Evolutionary conservation across 2,329 filamentous ascomycete species (phyloP).

Genomic region (Cladosporium sp.): DNA sequence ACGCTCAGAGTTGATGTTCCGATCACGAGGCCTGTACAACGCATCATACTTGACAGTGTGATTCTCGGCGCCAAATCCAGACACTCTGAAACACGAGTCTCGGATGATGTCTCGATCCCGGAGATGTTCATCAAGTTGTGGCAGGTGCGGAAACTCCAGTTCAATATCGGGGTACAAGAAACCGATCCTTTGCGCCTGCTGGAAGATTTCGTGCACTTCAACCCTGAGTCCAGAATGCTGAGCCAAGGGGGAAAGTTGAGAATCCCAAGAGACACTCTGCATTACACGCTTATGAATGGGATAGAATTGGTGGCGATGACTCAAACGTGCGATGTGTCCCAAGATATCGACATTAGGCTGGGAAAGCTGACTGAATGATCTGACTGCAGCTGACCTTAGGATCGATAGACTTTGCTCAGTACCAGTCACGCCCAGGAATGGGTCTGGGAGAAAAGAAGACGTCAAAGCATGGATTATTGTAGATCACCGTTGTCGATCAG

Average conservation of each 20-base stretch:
- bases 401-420: conserved; percentile 46
- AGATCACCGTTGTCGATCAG: conserved; percentile 5
- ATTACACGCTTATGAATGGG: conserved; percentile 36
- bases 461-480: conserved; percentile 56
- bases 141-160: not conserved
- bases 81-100: conserved; percentile 24
- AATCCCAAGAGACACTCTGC: conserved; percentile 41
- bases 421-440: conserved; percentile 53
- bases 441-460: conserved; percentile 52
- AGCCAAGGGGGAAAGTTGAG: conserved; percentile 31
- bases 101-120: conserved; percentile 27
- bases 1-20: not conserved
- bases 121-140: conserved; percentile 17
- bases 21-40: conserved; percentile 19
- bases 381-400: conserved; percentile 16
- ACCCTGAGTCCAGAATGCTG: conserved; percentile 36
- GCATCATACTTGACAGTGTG: conserved; percentile 21
- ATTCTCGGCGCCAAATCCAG: conserved; percentile 30
- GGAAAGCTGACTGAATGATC: conserved; percentile 21
- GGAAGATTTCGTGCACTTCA: conserved; percentile 22
- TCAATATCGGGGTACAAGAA: conserved; percentile 15
- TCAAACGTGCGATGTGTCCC: conserved; percentile 25
- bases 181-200: conserved; percentile 14
- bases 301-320: conserved; percentile 38
- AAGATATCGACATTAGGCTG: conserved; percentile 20